Conservation (phyloP, 2,329 filamentous ascomycete genomes). For the Zelopaecilomyces penicillatus region DNA sequence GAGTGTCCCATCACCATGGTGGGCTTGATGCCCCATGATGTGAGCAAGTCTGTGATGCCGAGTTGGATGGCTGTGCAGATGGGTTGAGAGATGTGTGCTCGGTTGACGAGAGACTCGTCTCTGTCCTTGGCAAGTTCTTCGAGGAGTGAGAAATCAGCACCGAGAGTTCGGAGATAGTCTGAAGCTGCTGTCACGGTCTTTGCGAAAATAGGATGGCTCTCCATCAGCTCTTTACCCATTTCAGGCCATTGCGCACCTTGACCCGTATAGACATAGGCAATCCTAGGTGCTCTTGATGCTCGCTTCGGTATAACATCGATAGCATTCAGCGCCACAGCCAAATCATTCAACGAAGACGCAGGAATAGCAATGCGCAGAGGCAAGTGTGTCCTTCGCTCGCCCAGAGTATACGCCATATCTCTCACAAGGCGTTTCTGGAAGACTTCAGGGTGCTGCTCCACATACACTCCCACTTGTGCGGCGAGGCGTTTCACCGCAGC, state of each 20-base stretch:
- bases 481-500: conserved; percentile 22
- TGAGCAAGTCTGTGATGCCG: conserved; percentile 34
- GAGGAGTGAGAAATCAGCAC: conserved; percentile 27
- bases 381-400: conserved; percentile 35
- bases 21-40: conserved; percentile 34
- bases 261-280: conserved; percentile 31
- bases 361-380: conserved; percentile 36
- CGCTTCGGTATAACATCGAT: conserved; percentile 11
- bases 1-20: conserved; percentile 36
- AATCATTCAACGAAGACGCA: conserved; percentile 34
- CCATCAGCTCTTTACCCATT: conserved; percentile 30
- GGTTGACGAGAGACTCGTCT: conserved; percentile 23
- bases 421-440: conserved; percentile 34
- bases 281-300: conserved; percentile 12
- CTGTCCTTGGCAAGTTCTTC: conserved; percentile 29
- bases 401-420: conserved; percentile 40
- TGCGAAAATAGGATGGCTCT: conserved; percentile 26
- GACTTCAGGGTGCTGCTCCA: conserved; percentile 34
- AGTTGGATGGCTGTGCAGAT: conserved; percentile 40
- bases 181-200: conserved; percentile 23
- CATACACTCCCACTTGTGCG: conserved; percentile 26
- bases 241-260: conserved; percentile 31
- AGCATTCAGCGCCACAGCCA: conserved; percentile 35
- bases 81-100: conserved; percentile 37
- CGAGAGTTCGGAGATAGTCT: conserved; percentile 23